phyloP scores from a whole-genome alignment of 2,329 filamentous ascomycete species.

The Diaporthe citriasiana region DNA sequence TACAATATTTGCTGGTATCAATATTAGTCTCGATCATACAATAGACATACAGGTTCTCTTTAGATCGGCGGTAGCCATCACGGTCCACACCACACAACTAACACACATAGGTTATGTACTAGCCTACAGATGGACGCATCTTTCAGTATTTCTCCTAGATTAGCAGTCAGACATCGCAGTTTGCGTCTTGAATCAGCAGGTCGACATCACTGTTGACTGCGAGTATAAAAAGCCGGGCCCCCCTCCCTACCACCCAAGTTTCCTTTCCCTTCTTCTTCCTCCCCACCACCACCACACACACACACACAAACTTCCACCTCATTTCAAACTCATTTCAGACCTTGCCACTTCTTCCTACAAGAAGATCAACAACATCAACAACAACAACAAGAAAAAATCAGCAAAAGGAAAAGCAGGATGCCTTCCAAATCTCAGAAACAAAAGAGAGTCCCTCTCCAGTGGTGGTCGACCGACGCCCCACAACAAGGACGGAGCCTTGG shows the following conservation, averaged over 20 bases:
- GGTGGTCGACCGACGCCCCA: conserved; percentile 1
- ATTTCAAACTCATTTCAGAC: not conserved
- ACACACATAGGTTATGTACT: not conserved
- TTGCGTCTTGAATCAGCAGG: not conserved
- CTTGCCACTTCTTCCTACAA: not conserved
- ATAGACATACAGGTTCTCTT: not conserved
- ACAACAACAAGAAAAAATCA: too few relatives aligned
- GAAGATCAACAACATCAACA: not conserved
- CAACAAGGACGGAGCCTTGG: not conserved
- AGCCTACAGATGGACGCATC: not conserved
- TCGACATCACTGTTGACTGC: not conserved
- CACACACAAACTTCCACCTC: conserved; percentile 1
- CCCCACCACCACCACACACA: not conserved
- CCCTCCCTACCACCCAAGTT: not conserved
- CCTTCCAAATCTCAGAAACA: conserved; percentile 3
- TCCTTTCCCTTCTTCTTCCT: not conserved
- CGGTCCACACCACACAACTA: not conserved
- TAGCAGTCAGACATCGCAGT: too few relatives aligned
- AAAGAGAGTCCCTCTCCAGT: conserved; percentile 9
- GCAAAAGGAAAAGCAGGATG: not conserved
- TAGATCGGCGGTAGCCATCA: not conserved
- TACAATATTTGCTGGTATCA: too few relatives aligned
- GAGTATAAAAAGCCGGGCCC: not conserved
- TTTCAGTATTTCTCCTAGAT: not conserved
- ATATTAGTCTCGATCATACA: not conserved